These are phyloP conservation scores for Aschersonia sp. DNA, from an alignment of 2,329 filamentous ascomycete genomes.

Conservation along the genomic window DNA sequence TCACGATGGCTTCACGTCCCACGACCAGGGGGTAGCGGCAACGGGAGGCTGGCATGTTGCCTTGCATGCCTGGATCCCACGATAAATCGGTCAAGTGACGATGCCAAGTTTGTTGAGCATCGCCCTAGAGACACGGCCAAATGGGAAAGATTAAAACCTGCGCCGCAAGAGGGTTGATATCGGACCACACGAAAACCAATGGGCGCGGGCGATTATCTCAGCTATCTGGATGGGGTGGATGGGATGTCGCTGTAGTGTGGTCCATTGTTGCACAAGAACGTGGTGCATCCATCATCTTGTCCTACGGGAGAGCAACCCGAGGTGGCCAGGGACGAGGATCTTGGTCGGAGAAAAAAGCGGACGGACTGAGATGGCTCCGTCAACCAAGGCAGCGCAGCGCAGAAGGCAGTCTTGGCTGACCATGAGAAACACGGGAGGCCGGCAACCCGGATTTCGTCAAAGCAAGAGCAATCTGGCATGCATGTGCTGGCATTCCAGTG, in stretches of 20 bases:
- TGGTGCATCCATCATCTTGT: background rate
- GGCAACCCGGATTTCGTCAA: background rate
- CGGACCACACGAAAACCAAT: background rate
- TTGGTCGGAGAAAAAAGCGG: no score
- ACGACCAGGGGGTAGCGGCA: background rate
- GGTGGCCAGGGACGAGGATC: background rate
- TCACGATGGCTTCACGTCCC: conserved; percentile 8
- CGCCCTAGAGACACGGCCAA: conserved; percentile 3
- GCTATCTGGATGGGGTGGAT: background rate
- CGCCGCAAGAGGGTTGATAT: background rate
- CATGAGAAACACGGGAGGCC: conserved; percentile 1
- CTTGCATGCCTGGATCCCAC: conserved; percentile 5
- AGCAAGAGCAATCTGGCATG: conserved; percentile 5
- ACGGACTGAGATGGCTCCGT: no score
- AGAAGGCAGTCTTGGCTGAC: background rate
- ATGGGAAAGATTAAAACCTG: background rate
- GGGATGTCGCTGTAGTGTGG: background rate
- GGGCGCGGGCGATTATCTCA: background rate
- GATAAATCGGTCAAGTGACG: conserved; percentile 4
- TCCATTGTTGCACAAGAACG: conserved; percentile 1
- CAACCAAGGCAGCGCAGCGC: no score
- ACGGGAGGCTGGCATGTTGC: conserved; percentile 6
- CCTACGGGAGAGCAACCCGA: background rate
- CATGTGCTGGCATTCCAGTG: conserved; percentile 4
- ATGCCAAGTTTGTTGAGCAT: conserved; percentile 1